Evolutionary conservation across 2,329 filamentous ascomycete species (phyloP).

Genomic region (Aspergillus versicolor): DNA sequence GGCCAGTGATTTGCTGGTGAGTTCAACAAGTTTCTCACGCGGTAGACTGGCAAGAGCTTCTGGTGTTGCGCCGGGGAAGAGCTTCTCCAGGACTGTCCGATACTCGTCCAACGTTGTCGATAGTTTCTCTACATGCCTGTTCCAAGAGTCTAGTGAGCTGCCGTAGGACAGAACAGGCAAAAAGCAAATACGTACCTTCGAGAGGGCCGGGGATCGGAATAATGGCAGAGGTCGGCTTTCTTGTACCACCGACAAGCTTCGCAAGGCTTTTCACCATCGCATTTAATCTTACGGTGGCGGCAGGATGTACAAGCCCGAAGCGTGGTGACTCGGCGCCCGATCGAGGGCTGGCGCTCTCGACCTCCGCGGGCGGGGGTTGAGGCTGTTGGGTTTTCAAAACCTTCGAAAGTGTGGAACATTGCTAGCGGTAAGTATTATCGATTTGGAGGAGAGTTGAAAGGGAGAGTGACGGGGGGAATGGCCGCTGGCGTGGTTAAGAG

Average conservation of each 20-base stretch:
- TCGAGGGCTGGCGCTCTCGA: constrained; percentile 35
- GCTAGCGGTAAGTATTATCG: constrained; percentile 10
- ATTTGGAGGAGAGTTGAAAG: background rate
- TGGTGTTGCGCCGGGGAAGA: constrained; percentile 62
- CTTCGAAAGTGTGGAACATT: constrained; percentile 46
- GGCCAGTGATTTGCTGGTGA: constrained; percentile 42
- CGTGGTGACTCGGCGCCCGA: constrained; percentile 38
- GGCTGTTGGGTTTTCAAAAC: constrained; percentile 36
- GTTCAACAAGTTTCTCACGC: constrained; percentile 59
- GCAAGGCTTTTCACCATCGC: constrained; percentile 78
- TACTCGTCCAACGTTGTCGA: constrained; percentile 68
- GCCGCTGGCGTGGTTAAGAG: background rate
- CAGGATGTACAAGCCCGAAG: constrained; percentile 68
- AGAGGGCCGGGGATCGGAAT: constrained; percentile 78
- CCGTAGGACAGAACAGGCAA: constrained; percentile 1
- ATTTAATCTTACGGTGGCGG: constrained; percentile 78
- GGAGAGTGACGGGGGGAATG: background rate
- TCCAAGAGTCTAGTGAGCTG: constrained; percentile 12
- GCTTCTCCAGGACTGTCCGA: constrained; percentile 59
- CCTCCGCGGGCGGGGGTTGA: constrained; percentile 29
- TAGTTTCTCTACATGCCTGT: constrained; percentile 53
- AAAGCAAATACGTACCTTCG: constrained; percentile 61
- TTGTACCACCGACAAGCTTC: constrained; percentile 80
- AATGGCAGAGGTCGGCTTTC: constrained; percentile 74
- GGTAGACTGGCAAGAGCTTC: constrained; percentile 53